Evolutionary conservation across 495 filamentous ascomycete genomes (phyloP).

Genomic region (Echria macrotheca): DNA sequence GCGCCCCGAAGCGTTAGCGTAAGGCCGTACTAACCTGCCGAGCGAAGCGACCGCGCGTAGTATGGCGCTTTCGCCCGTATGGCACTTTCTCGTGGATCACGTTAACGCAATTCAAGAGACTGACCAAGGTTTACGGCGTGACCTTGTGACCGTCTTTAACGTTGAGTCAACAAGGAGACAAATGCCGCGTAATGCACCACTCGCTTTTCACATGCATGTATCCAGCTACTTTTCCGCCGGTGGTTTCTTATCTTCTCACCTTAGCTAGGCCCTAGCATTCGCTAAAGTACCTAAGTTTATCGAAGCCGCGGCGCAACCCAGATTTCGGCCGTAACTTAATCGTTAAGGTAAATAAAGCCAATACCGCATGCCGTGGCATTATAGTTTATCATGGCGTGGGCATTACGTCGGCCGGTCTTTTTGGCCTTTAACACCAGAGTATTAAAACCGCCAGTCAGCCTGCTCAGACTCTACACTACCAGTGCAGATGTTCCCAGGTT

Average conservation of each 20-base stretch:
- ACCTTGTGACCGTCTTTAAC: no score
- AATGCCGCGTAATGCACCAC: no score
- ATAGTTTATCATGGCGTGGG: neutral
- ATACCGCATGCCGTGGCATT: slow-evolving; percentile 2
- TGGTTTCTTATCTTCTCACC: slow-evolving; percentile 5
- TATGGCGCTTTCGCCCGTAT: no score
- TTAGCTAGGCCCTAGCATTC: no score
- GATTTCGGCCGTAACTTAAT: slow-evolving; percentile 6
- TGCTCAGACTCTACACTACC: slow-evolving; percentile 6
- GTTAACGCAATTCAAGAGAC: no score
- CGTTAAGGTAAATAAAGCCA: slow-evolving; percentile 2
- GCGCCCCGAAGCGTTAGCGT: no score
- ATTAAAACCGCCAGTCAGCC: slow-evolving; percentile 6
- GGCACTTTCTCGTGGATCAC: no score
- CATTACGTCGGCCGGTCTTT: slow-evolving; percentile 6
- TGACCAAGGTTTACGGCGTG: no score
- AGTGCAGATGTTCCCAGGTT: slow-evolving; percentile 6
- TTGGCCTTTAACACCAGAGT: slow-evolving; percentile 5
- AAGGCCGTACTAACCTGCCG: no score
- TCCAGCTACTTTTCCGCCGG: slow-evolving; percentile 5
- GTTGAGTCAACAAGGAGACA: no score
- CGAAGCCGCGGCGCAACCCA: slow-evolving; percentile 4
- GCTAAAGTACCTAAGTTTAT: neutral
- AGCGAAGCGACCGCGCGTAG: no score
- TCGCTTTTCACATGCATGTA: slow-evolving; percentile 7